Conservation (phyloP, 2,329 filamentous ascomycete species). For the Epichloe aotearoae region DNA sequence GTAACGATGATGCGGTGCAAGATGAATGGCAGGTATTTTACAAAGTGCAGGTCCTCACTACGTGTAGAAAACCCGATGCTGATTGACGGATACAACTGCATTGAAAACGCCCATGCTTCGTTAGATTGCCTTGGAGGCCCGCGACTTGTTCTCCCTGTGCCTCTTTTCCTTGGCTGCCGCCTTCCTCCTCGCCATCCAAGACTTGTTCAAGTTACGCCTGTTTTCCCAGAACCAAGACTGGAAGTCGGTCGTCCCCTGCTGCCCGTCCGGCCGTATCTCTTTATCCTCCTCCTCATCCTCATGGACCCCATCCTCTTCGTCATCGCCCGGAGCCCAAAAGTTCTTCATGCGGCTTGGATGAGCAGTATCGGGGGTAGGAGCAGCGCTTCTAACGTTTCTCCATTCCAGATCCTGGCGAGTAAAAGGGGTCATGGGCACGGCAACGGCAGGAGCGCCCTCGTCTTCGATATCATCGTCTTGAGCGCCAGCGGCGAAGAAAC, state of each 20-base stretch:
- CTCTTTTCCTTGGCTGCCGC: conserved; percentile 51
- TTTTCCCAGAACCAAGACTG: conserved; percentile 58
- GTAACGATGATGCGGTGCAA: no score
- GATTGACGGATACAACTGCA: background rate
- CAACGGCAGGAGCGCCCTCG: conserved; percentile 19
- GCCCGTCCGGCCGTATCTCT: conserved; percentile 10
- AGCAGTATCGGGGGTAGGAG: conserved; percentile 89
- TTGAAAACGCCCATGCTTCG: background rate
- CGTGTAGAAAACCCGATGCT: background rate
- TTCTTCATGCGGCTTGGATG: conserved; percentile 53
- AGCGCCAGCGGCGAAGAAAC: conserved; percentile 55
- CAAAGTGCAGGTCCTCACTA: no score
- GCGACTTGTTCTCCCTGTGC: conserved; percentile 49
- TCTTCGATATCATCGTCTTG: conserved; percentile 32
- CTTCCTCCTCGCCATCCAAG: conserved; percentile 54
- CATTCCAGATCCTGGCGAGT: conserved; percentile 65
- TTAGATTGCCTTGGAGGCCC: conserved; percentile 28
- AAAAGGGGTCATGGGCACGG: conserved; percentile 61
- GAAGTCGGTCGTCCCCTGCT: conserved; percentile 35
- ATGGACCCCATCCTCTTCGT: conserved; percentile 16
- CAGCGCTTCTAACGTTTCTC: conserved; percentile 69
- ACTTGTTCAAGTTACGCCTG: conserved; percentile 48
- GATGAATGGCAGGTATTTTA: no score
- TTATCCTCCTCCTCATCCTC: conserved; percentile 14
- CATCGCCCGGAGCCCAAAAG: conserved; percentile 36